Base-by-base conservation (phyloP, 495 filamentous ascomycete species). In the Aspergillus kassunensis region DNA sequence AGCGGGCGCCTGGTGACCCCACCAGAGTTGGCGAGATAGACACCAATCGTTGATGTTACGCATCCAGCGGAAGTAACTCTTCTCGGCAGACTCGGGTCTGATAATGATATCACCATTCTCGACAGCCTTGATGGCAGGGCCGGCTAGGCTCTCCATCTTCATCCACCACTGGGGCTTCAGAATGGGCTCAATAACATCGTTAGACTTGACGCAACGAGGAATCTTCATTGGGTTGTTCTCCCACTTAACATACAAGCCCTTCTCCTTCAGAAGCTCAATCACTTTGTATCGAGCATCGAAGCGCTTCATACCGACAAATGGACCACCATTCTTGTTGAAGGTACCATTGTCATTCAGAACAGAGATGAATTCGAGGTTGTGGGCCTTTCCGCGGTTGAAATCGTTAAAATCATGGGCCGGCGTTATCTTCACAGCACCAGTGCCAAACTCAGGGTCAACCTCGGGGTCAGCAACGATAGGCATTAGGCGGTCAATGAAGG, bases 101-200 rank as follows among this genome's bases (percentile, higher is more conserved):
- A 92, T 87, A 63, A 82, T 82, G 65, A 92, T 82, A 27, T 83
- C 70, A 19, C 86, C 86, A 24, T 82, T 72, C 57, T 80, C 70
- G 13, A 91, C 87, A 24, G 75, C 88, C 55, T 84, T 71, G 51
- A 90, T 77, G 31, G 84, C 85, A 24, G 79, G 74, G 25, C 74
- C 70, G 11, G 79, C 80, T 27, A 87, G 61, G 27, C 61, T 69
- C 57, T 82, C 67, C 84, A 86, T 87, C 54, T 74, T 78, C 76
- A 87, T 84, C 83, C 84, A 87, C 84, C 82, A 87, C 63, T 91
- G 88, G 2, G 87, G 87, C 68, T 88, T 90, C 63, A 90, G 76
- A 25, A 88, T 69, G 1, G 87, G 88, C 64, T 92, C 88, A 48
- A 92, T 87, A 15, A 91, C 76, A 68, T 92, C 88, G 64, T 85